These are phyloP conservation scores for Forsythia viridissima DNA, from an alignment of 257 asterid species.

Conservation along the genomic window DNA sequence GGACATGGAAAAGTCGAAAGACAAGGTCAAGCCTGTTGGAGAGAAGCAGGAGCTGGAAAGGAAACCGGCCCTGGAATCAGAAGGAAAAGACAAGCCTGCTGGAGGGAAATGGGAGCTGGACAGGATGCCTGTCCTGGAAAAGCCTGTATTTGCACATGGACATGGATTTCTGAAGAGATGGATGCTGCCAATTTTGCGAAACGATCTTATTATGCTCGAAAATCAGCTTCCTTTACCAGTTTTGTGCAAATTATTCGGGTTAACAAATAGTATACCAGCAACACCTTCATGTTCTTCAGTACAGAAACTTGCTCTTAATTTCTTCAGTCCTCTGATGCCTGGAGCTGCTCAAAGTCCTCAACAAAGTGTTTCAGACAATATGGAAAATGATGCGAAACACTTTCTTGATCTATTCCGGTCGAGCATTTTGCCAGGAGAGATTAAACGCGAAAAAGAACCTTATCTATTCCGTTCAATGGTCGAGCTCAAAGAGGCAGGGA, in stretches of 20 bases:
- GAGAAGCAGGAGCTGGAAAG: background rate
- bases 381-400: background rate
- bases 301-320: background rate
- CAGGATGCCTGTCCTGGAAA: background rate
- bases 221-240: constrained; percentile 12
- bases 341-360: background rate
- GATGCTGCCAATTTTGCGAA: constrained; percentile 6
- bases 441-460: background rate
- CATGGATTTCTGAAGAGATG: background rate
- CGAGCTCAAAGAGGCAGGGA: constrained; percentile 11
- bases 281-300: background rate
- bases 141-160: background rate
- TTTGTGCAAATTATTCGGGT: constrained; percentile 4
- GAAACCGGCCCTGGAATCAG: background rate
- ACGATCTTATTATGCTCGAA: constrained; percentile 11
- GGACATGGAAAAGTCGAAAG: background rate
- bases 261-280: background rate
- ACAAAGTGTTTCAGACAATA: background rate
- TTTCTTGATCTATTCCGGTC: background rate
- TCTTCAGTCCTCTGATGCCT: constrained; percentile 11
- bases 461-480: background rate
- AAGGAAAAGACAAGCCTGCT: background rate
- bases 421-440: background rate
- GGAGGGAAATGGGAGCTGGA: background rate
- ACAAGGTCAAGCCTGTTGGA: background rate